Percentiles rank a stretch among this genome's conserved stretches.
Conservation (phyloP, 2,329 filamentous ascomycete genomes). For the Talaromyces sp. region DNA sequence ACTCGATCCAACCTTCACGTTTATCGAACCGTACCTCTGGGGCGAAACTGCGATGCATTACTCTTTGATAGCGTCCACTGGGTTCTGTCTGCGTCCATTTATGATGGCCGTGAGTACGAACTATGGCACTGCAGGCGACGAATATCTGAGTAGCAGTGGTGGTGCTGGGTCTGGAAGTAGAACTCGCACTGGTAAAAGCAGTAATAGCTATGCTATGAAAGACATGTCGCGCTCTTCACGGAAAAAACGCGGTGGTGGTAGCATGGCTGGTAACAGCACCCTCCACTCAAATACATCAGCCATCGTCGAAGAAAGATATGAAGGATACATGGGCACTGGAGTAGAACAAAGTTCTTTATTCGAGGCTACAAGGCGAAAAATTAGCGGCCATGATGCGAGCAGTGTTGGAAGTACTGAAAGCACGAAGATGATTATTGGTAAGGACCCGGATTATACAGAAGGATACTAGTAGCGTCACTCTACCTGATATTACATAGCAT, state of each 20-base stretch:
- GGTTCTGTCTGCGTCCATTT: conserved; percentile 37
- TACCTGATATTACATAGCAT: neutral
- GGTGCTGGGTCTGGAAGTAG: conserved; percentile 19
- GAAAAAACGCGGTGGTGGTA: neutral
- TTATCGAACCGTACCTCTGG: conserved; percentile 35
- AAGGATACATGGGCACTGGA: neutral
- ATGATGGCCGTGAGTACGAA: conserved; percentile 37
- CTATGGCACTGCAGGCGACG: conserved; percentile 34
- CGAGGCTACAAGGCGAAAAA: conserved; percentile 4
- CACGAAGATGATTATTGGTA: conserved; percentile 33
- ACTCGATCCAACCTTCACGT: conserved; percentile 35
- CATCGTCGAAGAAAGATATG: neutral
- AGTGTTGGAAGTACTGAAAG: conserved; percentile 20
- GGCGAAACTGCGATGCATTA: conserved; percentile 36
- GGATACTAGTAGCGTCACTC: conserved; percentile 28
- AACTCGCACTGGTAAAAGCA: conserved; percentile 25
- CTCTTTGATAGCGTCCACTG: conserved; percentile 36
- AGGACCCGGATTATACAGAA: conserved; percentile 26
- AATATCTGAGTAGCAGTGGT: conserved; percentile 9
- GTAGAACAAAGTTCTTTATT: neutral
- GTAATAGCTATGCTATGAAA: conserved; percentile 22
- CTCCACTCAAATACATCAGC: conserved; percentile 3
- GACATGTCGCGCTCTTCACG: conserved; percentile 15
- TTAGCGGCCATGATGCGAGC: conserved; percentile 13
- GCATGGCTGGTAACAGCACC: neutral